Base-by-base conservation (phyloP, 108 stramenopile genomes). In the Cyclotella baltica region DNA sequence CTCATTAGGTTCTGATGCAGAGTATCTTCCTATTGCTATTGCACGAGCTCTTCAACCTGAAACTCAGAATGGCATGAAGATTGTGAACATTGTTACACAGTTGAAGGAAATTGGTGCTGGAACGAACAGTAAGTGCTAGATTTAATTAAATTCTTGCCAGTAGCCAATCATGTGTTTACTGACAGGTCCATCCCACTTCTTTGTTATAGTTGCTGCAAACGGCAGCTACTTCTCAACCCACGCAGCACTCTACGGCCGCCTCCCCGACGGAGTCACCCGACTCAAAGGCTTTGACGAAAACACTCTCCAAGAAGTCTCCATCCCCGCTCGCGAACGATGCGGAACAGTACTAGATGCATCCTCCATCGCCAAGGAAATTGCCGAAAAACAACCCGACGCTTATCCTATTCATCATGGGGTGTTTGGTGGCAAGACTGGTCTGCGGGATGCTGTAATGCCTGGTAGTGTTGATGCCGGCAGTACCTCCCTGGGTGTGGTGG, bases 381-480 rank as follows among this genome's bases (percentile, higher is more conserved):
- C 18, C 48, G 67, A 27, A 16, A 62, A 34, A 53, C 77, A 13
- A 66, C 61, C n/a, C 79, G 85, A 65, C 25, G 31, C 67, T 0
- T 89, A 85, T 33, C 86, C 89, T 9, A 88, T 91, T 59, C 70
- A 86, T 0, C 90, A 91, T 62, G 90, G 88, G 48, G 90, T 91
- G 18, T 91, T 91, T 64, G 90, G 90, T 47, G 90, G 90, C 18
- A 91, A 91, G 83, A 91, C 90, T 53, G 90, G 90, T 25, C 43
- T 91, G 27, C 67, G 90, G 55, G 88, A 88, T 61, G 64, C 59
- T 22, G 64, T 57, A 37, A 87, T 91, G 90, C 88, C 90, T 34
- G 67, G 55, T 34, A 91, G 88, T 64, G 5, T 70, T n/a, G 86
- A 86, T 37, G 66, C 50, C 27, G 87, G 90, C 13, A 69, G 76